Conservation (phyloP, 1,284 basidiomycete genomes). For the Jaminaea rosea region DNA sequence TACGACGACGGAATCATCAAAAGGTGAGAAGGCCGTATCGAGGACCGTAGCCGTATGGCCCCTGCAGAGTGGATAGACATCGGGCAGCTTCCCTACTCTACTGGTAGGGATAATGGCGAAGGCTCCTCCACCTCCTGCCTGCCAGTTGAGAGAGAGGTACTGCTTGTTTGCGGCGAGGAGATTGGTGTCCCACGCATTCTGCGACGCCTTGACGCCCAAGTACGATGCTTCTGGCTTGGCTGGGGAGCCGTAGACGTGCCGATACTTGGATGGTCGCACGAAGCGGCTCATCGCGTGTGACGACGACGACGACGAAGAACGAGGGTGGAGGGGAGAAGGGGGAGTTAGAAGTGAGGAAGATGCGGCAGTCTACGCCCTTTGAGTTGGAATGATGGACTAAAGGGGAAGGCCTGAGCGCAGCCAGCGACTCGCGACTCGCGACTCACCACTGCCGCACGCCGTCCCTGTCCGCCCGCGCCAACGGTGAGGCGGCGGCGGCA, state of each 20-base stretch:
- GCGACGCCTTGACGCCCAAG: conserved; percentile 71
- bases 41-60: conserved; percentile 74
- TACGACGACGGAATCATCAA: conserved; percentile 80
- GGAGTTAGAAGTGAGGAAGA: background rate
- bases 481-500: too few species aligned
- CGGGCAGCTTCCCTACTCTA: conserved; percentile 62
- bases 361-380: too few species aligned
- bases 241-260: conserved; percentile 69
- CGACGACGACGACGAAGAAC: too few species aligned
- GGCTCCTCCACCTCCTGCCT: conserved; percentile 83
- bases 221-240: conserved; percentile 51
- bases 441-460: too few species aligned
- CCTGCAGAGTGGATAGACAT: conserved; percentile 82
- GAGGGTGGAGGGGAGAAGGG: background rate
- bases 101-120: conserved; percentile 77
- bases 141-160: conserved; percentile 88
- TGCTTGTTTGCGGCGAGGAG: conserved; percentile 63
- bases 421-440: too few species aligned
- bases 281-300: conserved; percentile 53
- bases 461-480: too few species aligned
- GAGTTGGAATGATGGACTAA: too few species aligned
- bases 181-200: conserved; percentile 82
- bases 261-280: conserved; percentile 57
- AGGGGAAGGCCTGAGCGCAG: too few species aligned
- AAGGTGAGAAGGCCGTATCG: conserved; percentile 93